phyloP scores from a whole-genome alignment of 345 rosid species.

The Conringia planisiliqua region DNA sequence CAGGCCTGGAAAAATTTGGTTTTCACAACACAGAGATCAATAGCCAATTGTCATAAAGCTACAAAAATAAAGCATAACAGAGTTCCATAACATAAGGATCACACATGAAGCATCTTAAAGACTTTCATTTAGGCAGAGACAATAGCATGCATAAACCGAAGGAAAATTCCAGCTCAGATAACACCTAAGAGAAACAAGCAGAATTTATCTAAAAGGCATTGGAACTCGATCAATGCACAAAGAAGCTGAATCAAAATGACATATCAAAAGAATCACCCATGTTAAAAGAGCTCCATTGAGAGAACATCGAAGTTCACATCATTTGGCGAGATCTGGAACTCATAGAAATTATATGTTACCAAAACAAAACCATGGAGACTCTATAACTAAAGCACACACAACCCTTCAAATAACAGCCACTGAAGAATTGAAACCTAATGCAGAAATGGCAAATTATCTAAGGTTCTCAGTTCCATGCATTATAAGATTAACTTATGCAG shows the following conservation, averaged over 20 bases:
- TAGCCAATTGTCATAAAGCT: neutral
- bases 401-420: neutral
- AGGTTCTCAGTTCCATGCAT: neutral
- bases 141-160: neutral
- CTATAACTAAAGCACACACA: neutral
- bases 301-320: neutral
- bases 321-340: neutral
- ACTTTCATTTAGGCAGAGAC: neutral
- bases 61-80: neutral
- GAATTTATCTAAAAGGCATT: neutral
- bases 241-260: neutral
- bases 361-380: neutral
- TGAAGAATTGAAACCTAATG: neutral
- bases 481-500: neutral
- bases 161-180: neutral
- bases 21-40: conserved; percentile 15
- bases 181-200: neutral
- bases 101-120: neutral
- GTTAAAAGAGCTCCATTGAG: neutral
- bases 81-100: neutral
- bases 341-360: neutral
- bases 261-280: neutral
- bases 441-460: neutral
- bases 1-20: conserved; percentile 56
- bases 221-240: neutral